Evolutionary conservation across 1,284 basidiomycete genomes (phyloP), one percentile per base, ranked within the genome.

Genomic region (Stygiomarasmius scandens): DNA sequence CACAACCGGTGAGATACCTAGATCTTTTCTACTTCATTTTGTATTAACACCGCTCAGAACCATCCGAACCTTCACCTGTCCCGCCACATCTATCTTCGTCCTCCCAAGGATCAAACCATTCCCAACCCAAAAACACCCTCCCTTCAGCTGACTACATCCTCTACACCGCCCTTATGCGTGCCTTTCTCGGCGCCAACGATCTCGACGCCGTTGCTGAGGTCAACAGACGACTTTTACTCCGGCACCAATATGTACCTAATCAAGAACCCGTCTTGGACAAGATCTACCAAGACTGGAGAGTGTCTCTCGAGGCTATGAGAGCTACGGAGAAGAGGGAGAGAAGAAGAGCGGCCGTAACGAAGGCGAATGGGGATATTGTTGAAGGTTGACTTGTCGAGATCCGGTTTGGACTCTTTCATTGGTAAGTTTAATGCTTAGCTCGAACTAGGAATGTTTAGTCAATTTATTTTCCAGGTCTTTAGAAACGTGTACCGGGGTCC

Each of bases 91-190:
- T 48, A 12, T 23, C 23, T 47, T 6, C 45, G 20, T 14, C 20
- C 23, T 32, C n/a, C n/a, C 25, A 16, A 27, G 5, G 20, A 23
- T 11, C 46, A 23, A 19, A 27, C 19, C 4, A 22, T 10, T 23
- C 12, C 22, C 44, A 47, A 25, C 32, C 16, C 47, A 24, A n/a
- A 25, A 41, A 25, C 54, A 29, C 54, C 20, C 60, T 71, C 6
- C 72, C 74, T 19, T 23, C 56, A 12, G 69, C 73, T 6, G 71
- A 73, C 55, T 59, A 72, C 27, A 59, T 68, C 19, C 66, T 72
- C 22, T 77, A 77, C 54, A 62, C 67, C 20, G 65, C 68, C n/a
- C 25, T 76, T 19, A 58, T 76, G 50, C 63, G 67, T 11, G 71
- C 68, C 2, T 71, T 61, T 38, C 52, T 68, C 44, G 23, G 41